phyloP scores from a whole-genome alignment of 192 early-diverging fungal species.

The Rhizophagus clarus region DNA sequence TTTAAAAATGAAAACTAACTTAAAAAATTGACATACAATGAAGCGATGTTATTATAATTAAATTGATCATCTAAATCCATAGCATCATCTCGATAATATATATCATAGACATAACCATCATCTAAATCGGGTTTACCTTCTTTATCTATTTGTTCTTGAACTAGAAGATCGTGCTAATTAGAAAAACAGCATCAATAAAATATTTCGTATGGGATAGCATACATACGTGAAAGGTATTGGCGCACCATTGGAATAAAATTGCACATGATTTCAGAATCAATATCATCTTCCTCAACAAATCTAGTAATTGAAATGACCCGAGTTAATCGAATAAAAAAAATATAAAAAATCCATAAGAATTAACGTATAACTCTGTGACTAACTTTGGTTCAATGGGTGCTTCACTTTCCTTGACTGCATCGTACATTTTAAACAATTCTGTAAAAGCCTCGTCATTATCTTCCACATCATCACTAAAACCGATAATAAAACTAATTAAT shows the following conservation, averaged over 20 bases:
- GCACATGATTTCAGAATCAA: slow-evolving; percentile 53
- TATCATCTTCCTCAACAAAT: slow-evolving; percentile 37
- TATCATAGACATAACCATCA: slow-evolving; percentile 76
- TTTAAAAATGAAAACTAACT: not conserved
- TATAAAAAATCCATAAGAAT: not conserved
- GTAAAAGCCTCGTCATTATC: slow-evolving; percentile 43
- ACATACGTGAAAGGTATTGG: slow-evolving; percentile 61
- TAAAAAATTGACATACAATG: slow-evolving; percentile 43
- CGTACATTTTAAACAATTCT: slow-evolving; percentile 63
- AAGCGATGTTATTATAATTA: slow-evolving; percentile 39
- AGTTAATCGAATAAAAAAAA: not conserved
- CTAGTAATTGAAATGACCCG: not conserved
- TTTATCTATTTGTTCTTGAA: slow-evolving; percentile 20
- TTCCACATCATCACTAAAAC: slow-evolving; percentile 27
- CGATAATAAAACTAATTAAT: not conserved
- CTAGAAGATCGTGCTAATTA: not conserved
- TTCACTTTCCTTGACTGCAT: slow-evolving; percentile 61
- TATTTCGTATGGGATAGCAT: not conserved
- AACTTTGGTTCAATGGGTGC: slow-evolving; percentile 43
- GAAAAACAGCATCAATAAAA: not conserved
- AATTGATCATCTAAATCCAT: slow-evolving; percentile 28
- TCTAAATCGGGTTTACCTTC: slow-evolving; percentile 39
- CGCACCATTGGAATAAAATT: slow-evolving; percentile 73
- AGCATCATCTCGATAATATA: slow-evolving; percentile 64
- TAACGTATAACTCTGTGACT: slow-evolving; percentile 12